Percentiles rank a stretch among this genome's conserved stretches.
Conservation (phyloP, 2,329 filamentous ascomycete genomes). For the Rutstroemia sp. region DNA sequence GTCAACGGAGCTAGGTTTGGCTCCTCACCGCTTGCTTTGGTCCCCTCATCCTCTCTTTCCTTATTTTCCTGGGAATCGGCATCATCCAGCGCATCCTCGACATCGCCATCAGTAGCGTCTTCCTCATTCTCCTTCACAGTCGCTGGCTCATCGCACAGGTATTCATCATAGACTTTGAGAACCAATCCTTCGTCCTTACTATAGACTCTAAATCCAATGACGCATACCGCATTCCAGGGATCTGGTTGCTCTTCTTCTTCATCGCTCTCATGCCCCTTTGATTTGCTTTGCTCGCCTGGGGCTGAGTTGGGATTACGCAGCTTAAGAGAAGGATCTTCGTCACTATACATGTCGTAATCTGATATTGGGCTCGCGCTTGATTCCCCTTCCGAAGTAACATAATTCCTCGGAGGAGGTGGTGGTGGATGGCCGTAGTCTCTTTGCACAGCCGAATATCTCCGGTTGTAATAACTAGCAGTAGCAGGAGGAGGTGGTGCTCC, state of each 20-base stretch:
- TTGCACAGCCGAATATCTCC: not conserved
- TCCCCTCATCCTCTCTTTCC: not conserved
- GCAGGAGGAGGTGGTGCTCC: slow-evolving; percentile 10
- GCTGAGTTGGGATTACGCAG: slow-evolving; percentile 32
- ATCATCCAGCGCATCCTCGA: slow-evolving; percentile 18
- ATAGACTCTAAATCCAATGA: slow-evolving; percentile 36
- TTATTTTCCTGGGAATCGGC: slow-evolving; percentile 14
- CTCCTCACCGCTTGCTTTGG: not conserved
- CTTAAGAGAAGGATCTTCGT: slow-evolving; percentile 49
- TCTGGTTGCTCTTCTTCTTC: slow-evolving; percentile 31
- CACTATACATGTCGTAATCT: slow-evolving; percentile 52
- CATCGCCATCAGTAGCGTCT: slow-evolving; percentile 17
- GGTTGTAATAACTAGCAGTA: slow-evolving; percentile 7
- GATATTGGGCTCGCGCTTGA: slow-evolving; percentile 53
- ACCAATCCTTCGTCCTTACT: slow-evolving; percentile 37
- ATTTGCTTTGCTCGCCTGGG: slow-evolving; percentile 15
- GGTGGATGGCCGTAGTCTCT: not conserved
- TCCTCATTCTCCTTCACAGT: slow-evolving; percentile 5
- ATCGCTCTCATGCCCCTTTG: slow-evolving; percentile 21
- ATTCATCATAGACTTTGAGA: slow-evolving; percentile 19
- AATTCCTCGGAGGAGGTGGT: slow-evolving; percentile 26
- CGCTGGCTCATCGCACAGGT: not conserved
- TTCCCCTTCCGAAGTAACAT: slow-evolving; percentile 39
- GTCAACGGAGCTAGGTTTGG: not conserved
- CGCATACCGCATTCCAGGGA: slow-evolving; percentile 37